Conservation (phyloP, 192 early-diverging fungal species). For the Coemansia aciculifera region DNA sequence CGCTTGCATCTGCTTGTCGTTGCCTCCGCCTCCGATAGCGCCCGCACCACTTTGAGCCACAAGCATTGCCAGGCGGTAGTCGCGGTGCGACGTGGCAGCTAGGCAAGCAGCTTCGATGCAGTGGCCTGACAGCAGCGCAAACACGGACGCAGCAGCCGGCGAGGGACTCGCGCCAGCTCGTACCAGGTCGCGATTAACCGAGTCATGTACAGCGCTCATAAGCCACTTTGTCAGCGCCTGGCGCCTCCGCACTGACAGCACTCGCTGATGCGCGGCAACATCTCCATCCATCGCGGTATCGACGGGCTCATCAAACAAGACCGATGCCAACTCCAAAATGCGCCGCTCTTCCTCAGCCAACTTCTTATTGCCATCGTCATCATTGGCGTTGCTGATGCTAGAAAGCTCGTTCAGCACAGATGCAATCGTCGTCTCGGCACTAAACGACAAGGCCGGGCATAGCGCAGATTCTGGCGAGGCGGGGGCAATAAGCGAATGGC, state of each 20-base stretch:
- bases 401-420: conserved; percentile 14
- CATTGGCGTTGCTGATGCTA: neutral
- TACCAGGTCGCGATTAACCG: conserved; percentile 51
- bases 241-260: conserved; percentile 55
- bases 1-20: conserved; percentile 32
- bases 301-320: conserved; percentile 27
- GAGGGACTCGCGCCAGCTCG: conserved; percentile 18
- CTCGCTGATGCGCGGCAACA: conserved; percentile 12
- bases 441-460: conserved; percentile 12
- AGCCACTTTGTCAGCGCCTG: conserved; percentile 68
- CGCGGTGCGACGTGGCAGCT: conserved; percentile 61
- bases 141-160: conserved; percentile 49
- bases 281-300: neutral
- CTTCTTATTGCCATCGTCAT: neutral
- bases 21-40: conserved; percentile 60
- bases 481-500: conserved; percentile 14
- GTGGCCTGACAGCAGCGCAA: conserved; percentile 61
- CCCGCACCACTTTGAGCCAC: conserved; percentile 63
- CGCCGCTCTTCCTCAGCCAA: conserved; percentile 15
- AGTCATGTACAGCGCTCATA: conserved; percentile 53
- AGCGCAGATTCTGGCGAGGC: neutral
- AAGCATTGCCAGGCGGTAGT: conserved; percentile 76
- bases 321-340: conserved; percentile 36
- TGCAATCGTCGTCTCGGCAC: conserved; percentile 18
- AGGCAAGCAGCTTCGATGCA: conserved; percentile 65